These are phyloP conservation scores for Globisporangium cystogenes DNA, from an alignment of 352 stramenopile species.

Conservation along the genomic window DNA sequence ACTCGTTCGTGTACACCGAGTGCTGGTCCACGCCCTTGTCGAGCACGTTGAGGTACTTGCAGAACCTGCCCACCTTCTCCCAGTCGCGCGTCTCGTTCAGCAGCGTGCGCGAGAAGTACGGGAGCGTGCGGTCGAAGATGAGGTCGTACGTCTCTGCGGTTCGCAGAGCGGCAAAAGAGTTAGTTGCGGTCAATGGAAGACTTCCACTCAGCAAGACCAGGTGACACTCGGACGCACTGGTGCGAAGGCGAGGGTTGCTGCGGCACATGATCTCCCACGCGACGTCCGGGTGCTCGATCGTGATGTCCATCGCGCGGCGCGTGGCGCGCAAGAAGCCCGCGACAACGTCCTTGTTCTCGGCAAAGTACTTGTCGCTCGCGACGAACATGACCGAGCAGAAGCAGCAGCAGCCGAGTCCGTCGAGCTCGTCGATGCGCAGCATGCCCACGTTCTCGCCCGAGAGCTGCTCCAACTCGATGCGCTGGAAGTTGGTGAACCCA, in stretches of 20 bases:
- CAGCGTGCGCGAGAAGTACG: slow-evolving; percentile 46
- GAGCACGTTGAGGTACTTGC: slow-evolving; percentile 47
- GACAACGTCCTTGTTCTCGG: slow-evolving; percentile 36
- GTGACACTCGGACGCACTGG: slow-evolving; percentile 16
- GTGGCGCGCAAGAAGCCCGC: slow-evolving; percentile 38
- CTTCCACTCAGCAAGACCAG: background rate
- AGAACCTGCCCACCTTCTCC: slow-evolving; percentile 49
- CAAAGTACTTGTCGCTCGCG: slow-evolving; percentile 39
- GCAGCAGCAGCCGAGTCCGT: slow-evolving; percentile 43
- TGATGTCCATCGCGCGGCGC: slow-evolving; percentile 41
- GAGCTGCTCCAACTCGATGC: slow-evolving; percentile 42
- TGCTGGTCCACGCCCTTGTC: slow-evolving; percentile 38
- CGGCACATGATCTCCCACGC: slow-evolving; percentile 48
- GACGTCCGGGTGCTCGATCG: slow-evolving; percentile 41
- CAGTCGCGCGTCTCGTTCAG: slow-evolving; percentile 45
- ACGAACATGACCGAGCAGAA: slow-evolving; percentile 58
- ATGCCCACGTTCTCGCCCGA: slow-evolving; percentile 42
- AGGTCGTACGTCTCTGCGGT: slow-evolving; percentile 33
- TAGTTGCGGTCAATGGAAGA: too few relatives aligned
- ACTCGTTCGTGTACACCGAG: slow-evolving; percentile 50
- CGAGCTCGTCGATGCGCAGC: slow-evolving; percentile 45
- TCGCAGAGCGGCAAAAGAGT: too few relatives aligned
- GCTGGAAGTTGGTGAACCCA: slow-evolving; percentile 52
- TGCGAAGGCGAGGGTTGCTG: slow-evolving; percentile 44
- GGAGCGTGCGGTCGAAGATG: slow-evolving; percentile 44